These are phyloP conservation scores for Gloeophyllum trabeum DNA, from an alignment of 768 basidiomycete genomes.

Conservation along the genomic window DNA sequence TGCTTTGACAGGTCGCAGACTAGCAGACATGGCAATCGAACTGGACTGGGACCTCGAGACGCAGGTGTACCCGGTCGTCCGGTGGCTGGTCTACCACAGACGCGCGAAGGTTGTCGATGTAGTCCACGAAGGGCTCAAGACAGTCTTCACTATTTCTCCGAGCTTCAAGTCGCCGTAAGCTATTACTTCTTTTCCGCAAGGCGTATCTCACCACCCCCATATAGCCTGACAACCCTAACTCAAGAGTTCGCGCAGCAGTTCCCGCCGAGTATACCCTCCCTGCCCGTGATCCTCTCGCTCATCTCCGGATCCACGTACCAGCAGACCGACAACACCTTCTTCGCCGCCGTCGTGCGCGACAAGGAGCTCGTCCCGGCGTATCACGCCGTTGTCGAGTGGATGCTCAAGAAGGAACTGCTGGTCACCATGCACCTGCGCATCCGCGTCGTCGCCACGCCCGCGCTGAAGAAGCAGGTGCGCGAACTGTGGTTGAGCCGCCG, in stretches of 20 bases:
- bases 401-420: conserved; percentile 80
- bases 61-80: conserved; percentile 83
- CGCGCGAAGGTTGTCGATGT: conserved; percentile 85
- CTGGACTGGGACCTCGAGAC: conserved; percentile 77
- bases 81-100: conserved; percentile 85
- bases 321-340: conserved; percentile 64
- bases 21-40: conserved; percentile 70
- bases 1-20: conserved; percentile 23
- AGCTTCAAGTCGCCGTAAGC: conserved; percentile 44
- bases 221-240: conserved; percentile 37
- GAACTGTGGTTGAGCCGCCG: no score
- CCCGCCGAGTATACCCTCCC: conserved; percentile 46
- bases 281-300: conserved; percentile 62
- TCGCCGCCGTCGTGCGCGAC: conserved; percentile 61
- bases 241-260: conserved; percentile 55
- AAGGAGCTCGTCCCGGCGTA: conserved; percentile 62
- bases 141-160: conserved; percentile 67
- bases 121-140: conserved; percentile 69
- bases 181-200: conserved; percentile 2
- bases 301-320: conserved; percentile 63
- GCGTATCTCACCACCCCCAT: conserved; percentile 19
- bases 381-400: conserved; percentile 81
- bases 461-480: conserved; percentile 65
- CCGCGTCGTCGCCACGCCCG: conserved; percentile 67
- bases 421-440: conserved; percentile 79